Conservation (phyloP, 495 filamentous ascomycete genomes). For the Lineolata rhizophorae region DNA sequence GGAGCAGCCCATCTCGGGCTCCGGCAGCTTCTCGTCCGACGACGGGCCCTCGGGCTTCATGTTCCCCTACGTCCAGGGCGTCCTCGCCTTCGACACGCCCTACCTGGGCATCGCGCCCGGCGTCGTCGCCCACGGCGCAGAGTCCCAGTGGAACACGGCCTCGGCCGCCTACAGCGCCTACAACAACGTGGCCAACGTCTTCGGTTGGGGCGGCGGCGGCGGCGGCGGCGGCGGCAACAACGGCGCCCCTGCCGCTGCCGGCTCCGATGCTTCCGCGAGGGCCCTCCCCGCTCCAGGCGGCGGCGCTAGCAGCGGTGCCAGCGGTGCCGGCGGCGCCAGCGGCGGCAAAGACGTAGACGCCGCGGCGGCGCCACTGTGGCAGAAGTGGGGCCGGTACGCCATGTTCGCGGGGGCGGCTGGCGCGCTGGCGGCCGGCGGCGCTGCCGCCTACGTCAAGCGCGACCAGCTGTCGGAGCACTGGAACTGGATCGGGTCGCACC, state of each 20-base stretch:
- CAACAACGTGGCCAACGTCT: constrained; percentile 33
- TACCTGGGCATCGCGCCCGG: constrained; percentile 78
- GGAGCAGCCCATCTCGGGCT: constrained; percentile 38
- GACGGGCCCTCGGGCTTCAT: constrained; percentile 22
- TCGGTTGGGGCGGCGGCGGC: constrained; percentile 26
- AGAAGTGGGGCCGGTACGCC: constrained; percentile 61
- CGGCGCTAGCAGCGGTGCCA: constrained; percentile 6
- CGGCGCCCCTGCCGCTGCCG: constrained; percentile 1
- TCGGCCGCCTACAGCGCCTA: constrained; percentile 47
- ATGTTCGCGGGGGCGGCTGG: constrained; percentile 65
- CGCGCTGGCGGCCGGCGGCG: constrained; percentile 58
- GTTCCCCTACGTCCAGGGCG: constrained; percentile 57
- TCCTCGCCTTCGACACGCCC: constrained; percentile 89
- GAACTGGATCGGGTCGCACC: constrained; percentile 68
- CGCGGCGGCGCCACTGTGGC: constrained; percentile 35
- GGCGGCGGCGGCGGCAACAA: constrained; percentile 1
- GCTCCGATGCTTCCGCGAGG: too few species aligned
- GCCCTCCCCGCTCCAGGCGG: constrained; percentile 1
- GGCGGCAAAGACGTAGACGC: constrained; percentile 23
- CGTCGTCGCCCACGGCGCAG: constrained; percentile 73
- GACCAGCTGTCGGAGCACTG: constrained; percentile 51
- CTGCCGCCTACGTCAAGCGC: constrained; percentile 65
- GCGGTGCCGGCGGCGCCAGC: constrained; percentile 6
- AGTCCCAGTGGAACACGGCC: constrained; percentile 60
- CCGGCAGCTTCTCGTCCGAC: constrained; percentile 7